Evolutionary conservation across 805 yeast species (phyloP), one percentile per base, ranked within the genome.

Genomic region (Monosporozyma aquatica): DNA sequence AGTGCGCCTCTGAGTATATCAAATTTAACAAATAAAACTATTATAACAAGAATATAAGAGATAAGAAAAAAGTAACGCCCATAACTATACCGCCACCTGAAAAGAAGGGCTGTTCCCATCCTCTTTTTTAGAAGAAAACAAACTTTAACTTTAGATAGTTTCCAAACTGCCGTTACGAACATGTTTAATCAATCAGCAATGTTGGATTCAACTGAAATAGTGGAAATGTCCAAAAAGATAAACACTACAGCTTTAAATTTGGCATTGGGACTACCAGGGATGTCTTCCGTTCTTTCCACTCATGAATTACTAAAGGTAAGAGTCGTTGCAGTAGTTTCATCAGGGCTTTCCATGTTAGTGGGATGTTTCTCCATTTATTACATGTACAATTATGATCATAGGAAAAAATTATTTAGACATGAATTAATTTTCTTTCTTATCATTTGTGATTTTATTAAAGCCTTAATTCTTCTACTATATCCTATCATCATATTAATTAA

Each of bases 361-460:
- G 83, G 89, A n/a, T 50, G 80, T 4, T 49, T 69, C 0, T 79
- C 84, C 6, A 66, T 84, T 45, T 85, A 80, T 58, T 62, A 72
- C 45, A 70, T 78, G 43, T 62, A 68, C 3, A 76, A 81, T 43
- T 80, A 82, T 25, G 87, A 82, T 56, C 82, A 79, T 2, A 64
- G 76, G 47, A 67, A 78, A 41, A 52, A 74, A 28, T 76, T 77
- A 20, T 83, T 83, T 62, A 68, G 87, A 38, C 90, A 82, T 58
- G 78, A 78, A 43, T 68, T 87, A 46, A 79, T 87, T 49, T 65
- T 77, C 36, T 75, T 81, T 41, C 65, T 87, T 41, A 67, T 85
- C n/a, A 61, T 73, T 13, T 85, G 76, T 57, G 95, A 87, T 61
- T 73, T 84, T 45, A 57, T 85, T 30, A 87, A 87, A 59, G 87